A percentile compares a stretch with the other conserved stretches of the same genome.
Conservation (phyloP, 495 filamentous ascomycete species). For the Monascus purpureus region DNA sequence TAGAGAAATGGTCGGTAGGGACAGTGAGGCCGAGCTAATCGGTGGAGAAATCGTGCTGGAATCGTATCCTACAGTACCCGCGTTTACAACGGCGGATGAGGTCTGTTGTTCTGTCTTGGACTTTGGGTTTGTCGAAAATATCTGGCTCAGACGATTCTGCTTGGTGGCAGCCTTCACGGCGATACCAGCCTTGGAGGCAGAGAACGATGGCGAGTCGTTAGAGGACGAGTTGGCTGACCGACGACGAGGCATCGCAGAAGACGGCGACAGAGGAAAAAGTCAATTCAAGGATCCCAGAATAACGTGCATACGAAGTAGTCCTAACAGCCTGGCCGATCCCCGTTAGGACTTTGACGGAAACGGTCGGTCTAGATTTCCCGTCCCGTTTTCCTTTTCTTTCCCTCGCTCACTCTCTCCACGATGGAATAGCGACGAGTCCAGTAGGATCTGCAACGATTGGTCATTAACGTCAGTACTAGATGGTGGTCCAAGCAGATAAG, state of each 20-base stretch:
- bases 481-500: too few relatives aligned
- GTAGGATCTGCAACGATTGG: too few relatives aligned
- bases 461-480: background rate
- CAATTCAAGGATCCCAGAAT: background rate
- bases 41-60: slow-evolving; percentile 39
- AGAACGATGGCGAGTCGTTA: slow-evolving; percentile 29
- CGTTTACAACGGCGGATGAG: slow-evolving; percentile 44
- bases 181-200: slow-evolving; percentile 33
- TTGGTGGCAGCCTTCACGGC: slow-evolving; percentile 44
- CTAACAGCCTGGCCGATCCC: too few relatives aligned
- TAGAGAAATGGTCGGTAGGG: slow-evolving; percentile 82
- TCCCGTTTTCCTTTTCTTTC: too few relatives aligned
- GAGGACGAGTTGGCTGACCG: slow-evolving; percentile 36
- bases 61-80: slow-evolving; percentile 41
- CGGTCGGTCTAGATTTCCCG: too few relatives aligned
- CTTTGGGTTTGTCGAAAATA: slow-evolving; percentile 47
- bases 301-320: too few relatives aligned
- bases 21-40: slow-evolving; percentile 57
- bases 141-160: slow-evolving; percentile 43
- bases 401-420: too few relatives aligned
- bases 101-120: slow-evolving; percentile 32
- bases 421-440: too few relatives aligned
- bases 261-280: slow-evolving; percentile 10
- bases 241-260: slow-evolving; percentile 43
- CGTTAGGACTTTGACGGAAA: too few relatives aligned